Percentiles rank a stretch among this genome's conserved stretches.
Evolutionary conservation across 225 moss, liverwort and hornwort species (phyloP).

Genomic region (Neckera pumila): DNA sequence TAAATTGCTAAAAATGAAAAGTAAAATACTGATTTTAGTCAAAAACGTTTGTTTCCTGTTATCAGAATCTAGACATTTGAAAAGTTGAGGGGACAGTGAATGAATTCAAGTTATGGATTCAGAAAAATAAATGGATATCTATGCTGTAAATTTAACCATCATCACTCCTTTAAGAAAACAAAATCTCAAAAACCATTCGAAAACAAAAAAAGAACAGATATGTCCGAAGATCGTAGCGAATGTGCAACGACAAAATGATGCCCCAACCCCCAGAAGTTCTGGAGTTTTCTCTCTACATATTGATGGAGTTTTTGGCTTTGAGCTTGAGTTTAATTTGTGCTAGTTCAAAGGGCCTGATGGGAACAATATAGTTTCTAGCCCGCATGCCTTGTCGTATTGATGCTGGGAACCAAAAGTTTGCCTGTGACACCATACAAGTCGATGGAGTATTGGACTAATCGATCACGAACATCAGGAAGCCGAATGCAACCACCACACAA

Average conservation of each 20-base stretch:
- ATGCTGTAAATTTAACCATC: not conserved
- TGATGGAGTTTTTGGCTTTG: not conserved
- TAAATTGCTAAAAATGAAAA: not conserved
- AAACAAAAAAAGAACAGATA: not conserved
- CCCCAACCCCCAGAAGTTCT: no score
- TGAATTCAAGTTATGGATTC: not conserved
- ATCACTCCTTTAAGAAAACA: not conserved
- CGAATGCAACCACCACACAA: constrained; percentile 34
- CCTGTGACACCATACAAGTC: constrained; percentile 36
- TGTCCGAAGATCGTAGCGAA: not conserved
- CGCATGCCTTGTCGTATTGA: constrained; percentile 15
- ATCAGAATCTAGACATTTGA: not conserved
- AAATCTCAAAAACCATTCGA: not conserved
- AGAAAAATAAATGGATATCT: not conserved
- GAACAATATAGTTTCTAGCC: not conserved
- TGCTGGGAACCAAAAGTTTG: constrained; percentile 28
- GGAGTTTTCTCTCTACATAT: not conserved
- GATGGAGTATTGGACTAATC: constrained; percentile 42
- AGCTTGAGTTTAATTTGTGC: not conserved
- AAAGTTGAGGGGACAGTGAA: not conserved
- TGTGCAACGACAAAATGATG: not conserved
- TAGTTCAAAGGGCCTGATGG: not conserved
- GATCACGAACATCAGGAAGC: constrained; percentile 23
- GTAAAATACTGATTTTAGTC: not conserved
- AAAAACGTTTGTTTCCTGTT: not conserved